A percentile compares a stretch with the other conserved stretches of the same genome.
phyloP scores from a whole-genome alignment of 345 rosid species.

The Draba incana region DNA sequence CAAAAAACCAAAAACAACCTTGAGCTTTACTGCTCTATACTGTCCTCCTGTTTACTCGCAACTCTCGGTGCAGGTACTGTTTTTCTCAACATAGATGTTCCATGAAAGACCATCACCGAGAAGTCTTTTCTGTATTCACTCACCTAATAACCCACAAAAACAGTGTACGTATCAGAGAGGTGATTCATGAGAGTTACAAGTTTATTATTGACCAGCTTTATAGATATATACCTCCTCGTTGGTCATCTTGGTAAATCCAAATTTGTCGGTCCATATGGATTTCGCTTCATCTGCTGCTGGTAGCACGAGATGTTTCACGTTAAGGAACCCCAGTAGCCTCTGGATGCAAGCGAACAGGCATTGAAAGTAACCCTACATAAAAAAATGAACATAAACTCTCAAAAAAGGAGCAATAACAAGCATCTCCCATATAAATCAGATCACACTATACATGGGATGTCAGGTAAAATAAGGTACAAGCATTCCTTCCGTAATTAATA shows the following conservation, averaged over 20 bases:
- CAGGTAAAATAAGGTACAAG: not conserved
- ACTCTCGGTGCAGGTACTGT: slow-evolving; percentile 51
- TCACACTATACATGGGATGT: not conserved
- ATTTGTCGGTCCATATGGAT: slow-evolving; percentile 88
- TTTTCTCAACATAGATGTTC: slow-evolving; percentile 83
- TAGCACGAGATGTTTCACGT: slow-evolving; percentile 70
- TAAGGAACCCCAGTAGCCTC: slow-evolving; percentile 65
- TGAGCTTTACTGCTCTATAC: slow-evolving; percentile 30
- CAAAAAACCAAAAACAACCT: slow-evolving; percentile 11
- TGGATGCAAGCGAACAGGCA: slow-evolving; percentile 74
- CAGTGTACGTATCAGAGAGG: not conserved
- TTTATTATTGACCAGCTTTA: not conserved
- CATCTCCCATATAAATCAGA: not conserved
- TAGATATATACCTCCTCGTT: slow-evolving; percentile 59
- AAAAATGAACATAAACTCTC: not conserved
- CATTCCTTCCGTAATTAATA: no score
- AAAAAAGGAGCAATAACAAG: not conserved
- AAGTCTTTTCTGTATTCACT: slow-evolving; percentile 53
- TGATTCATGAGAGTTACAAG: not conserved
- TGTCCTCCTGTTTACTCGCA: slow-evolving; percentile 36
- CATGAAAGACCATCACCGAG: slow-evolving; percentile 80
- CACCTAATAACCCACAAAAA: slow-evolving; percentile 35
- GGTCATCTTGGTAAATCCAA: slow-evolving; percentile 65
- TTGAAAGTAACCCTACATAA: slow-evolving; percentile 84
- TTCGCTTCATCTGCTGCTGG: slow-evolving; percentile 92